These are phyloP conservation scores for Paspalum notatum DNA, from an alignment of 176 grass and related monocot genomes.

Conservation along the genomic window DNA sequence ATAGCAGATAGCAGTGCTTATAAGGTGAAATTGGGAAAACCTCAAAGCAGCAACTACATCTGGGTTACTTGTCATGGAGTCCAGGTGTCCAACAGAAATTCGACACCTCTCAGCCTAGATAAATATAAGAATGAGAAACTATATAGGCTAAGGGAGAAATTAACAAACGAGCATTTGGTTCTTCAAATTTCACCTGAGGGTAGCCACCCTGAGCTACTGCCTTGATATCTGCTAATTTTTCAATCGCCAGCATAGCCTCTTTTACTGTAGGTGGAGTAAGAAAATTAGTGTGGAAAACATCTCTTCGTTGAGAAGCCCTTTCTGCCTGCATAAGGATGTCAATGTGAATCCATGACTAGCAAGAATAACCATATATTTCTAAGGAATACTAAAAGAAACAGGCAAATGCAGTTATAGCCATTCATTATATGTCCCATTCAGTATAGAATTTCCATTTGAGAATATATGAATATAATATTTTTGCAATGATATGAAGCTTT, in stretches of 20 bases:
- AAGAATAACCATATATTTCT: conserved; percentile 14
- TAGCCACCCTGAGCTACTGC: conserved; percentile 90
- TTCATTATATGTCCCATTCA: neutral
- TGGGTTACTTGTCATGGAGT: conserved; percentile 68
- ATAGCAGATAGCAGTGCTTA: conserved; percentile 29
- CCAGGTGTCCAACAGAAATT: conserved; percentile 79
- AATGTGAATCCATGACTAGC: neutral
- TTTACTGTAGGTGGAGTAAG: conserved; percentile 76
- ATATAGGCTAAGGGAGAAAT: conserved; percentile 19
- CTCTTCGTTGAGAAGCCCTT: conserved; percentile 69
- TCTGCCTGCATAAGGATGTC: conserved; percentile 54
- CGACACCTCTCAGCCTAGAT: conserved; percentile 83
- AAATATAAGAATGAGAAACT: conserved; percentile 28
- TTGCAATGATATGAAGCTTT: neutral
- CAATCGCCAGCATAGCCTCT: conserved; percentile 65
- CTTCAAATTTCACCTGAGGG: conserved; percentile 62
- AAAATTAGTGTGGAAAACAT: conserved; percentile 78
- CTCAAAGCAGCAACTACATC: conserved; percentile 94
- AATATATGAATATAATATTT: neutral
- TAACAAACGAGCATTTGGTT: conserved; percentile 27
- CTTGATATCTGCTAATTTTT: conserved; percentile 79
- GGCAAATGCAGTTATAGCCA: neutral
- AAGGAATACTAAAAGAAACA: neutral
- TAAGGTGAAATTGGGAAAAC: conserved; percentile 54
- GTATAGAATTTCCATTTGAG: neutral